These are phyloP conservation scores for Populus trichocarpa DNA, from an alignment of 441 rosid species.

Conservation along the genomic window DNA sequence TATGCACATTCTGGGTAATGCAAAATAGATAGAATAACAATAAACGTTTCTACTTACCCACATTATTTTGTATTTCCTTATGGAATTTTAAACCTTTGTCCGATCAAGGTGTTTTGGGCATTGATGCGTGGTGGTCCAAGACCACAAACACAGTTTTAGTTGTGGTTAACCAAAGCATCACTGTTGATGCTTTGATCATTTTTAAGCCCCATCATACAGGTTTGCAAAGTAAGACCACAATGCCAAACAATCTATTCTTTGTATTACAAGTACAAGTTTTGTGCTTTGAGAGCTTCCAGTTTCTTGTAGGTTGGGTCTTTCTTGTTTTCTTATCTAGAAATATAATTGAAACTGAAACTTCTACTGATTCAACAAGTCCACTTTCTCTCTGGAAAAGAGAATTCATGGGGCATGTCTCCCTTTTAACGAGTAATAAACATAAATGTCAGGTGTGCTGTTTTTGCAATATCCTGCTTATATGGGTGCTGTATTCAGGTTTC, in stretches of 20 bases:
- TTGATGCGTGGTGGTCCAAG: background rate
- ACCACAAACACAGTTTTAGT: background rate
- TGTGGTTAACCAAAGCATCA: background rate
- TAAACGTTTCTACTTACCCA: background rate
- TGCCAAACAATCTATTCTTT: background rate
- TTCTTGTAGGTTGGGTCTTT: background rate
- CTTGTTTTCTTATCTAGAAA: background rate
- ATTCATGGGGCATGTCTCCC: background rate
- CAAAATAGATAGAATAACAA: background rate
- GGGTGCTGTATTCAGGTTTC: slow-evolving; percentile 52
- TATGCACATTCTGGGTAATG: background rate
- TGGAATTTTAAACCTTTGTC: background rate
- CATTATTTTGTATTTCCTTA: background rate
- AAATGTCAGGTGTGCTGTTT: background rate
- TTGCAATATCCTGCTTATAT: slow-evolving; percentile 10
- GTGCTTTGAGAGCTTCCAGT: background rate
- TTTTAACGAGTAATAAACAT: background rate
- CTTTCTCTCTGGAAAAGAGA: background rate
- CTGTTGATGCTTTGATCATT: background rate
- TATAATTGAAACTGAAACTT: background rate
- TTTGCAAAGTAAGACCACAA: background rate
- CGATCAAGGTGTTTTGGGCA: background rate
- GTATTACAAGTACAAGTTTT: background rate
- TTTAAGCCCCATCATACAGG: background rate
- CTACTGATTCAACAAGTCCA: background rate